A percentile compares a stretch with the other conserved stretches of the same genome.
Conservation (phyloP, 805 yeast species). For the Lipomyces japonicus region DNA sequence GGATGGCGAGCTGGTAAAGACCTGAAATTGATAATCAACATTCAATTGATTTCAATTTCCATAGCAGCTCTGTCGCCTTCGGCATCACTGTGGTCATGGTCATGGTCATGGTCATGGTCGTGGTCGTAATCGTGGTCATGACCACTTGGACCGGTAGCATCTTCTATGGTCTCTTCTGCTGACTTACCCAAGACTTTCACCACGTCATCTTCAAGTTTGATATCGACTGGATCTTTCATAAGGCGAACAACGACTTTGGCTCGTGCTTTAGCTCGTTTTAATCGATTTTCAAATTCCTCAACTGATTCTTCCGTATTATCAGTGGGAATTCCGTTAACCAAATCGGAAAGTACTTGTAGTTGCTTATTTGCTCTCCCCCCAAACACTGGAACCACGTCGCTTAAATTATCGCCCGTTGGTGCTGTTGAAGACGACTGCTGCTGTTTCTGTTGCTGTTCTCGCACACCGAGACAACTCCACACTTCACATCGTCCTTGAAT, state of each 20-base stretch:
- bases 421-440: background rate
- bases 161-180: slow-evolving; percentile 38
- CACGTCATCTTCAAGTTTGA: slow-evolving; percentile 38
- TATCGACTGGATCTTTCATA: slow-evolving; percentile 30
- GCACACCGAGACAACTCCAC: slow-evolving; percentile 29
- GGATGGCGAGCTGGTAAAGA: slow-evolving; percentile 10
- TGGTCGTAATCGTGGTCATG: background rate
- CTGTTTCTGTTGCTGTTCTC: background rate
- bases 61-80: slow-evolving; percentile 7
- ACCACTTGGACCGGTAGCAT: slow-evolving; percentile 21
- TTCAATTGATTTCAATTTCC: slow-evolving; percentile 25
- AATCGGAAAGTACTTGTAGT: slow-evolving; percentile 32
- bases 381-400: slow-evolving; percentile 28
- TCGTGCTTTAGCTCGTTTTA: slow-evolving; percentile 58
- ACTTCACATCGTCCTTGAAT: slow-evolving; percentile 49
- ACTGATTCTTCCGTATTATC: slow-evolving; percentile 57
- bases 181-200: slow-evolving; percentile 36
- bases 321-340: slow-evolving; percentile 38
- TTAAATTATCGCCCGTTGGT: background rate
- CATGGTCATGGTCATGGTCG: slow-evolving; percentile 5
- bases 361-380: slow-evolving; percentile 25
- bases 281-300: slow-evolving; percentile 49
- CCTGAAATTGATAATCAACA: background rate
- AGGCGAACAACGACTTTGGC: slow-evolving; percentile 49
- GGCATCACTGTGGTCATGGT: background rate